Base-by-base conservation (phyloP, 257 asterid genomes). In the Fraxinus americana region DNA sequence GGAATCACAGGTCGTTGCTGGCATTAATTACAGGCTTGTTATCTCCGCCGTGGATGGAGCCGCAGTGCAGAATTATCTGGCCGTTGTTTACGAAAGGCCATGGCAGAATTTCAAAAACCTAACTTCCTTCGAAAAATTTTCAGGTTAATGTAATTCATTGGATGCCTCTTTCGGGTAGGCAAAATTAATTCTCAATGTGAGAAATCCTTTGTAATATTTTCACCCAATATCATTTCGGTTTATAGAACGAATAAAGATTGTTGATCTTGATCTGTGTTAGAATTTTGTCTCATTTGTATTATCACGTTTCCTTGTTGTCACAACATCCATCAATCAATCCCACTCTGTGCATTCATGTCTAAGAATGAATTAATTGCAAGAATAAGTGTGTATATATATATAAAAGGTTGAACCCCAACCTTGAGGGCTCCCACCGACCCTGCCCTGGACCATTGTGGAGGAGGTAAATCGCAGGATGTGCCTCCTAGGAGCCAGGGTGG, bases 11-110 rank as follows among this genome's bases (percentile, higher is more conserved):
- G 73, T 69, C n/a, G 66, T 80, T 14, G 67, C 76, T 23, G 83
- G 80, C 5, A 19, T 9, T 66, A 69, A 52, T 38, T 80, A 80
- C 76, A 39, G 50, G 73, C 71, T 80, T 9, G 72, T 52, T 38
- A 57, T 80, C 32, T 54, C 72, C 27, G 80, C 83, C 19, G 11
- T n/a, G 19, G 80, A 70, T 8, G 32, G 25, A 1, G 19, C 54
- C 2, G 13, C 14, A 17, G 13, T n/a, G 74, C 29, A 17, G n/a
- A 23, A 70, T n/a, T 70, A 70, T 38, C n/a, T 70, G 17, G 57
- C 52, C 52, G 74, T 70, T 38, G 59, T 38, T 70, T 70, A 70
- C 32, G 52, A 38, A 12, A 36, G 1, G 29, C 57, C 74, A 12
- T 70, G 74, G 74, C 21, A 70, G 74, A 36, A 70, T 11, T n/a